Conservation (phyloP, 1,139 yeast genomes). For the Debaryomyces coudertii region DNA sequence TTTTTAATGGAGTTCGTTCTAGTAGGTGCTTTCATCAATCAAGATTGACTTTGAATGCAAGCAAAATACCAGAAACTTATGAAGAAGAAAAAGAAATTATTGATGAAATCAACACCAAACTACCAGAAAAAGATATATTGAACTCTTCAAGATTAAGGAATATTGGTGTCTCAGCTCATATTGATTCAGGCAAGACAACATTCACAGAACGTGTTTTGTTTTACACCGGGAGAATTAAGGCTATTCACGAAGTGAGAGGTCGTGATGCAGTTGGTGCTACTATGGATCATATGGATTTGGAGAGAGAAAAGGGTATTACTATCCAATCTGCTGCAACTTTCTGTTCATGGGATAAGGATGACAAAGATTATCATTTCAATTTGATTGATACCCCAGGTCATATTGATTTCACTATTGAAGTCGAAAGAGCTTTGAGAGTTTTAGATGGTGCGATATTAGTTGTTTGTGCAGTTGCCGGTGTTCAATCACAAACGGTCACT, state of each 20-base stretch:
- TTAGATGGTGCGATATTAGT: conserved; percentile 97
- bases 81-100: conserved; percentile 73
- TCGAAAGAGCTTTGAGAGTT: conserved; percentile 95
- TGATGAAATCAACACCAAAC: conserved; percentile 55
- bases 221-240: conserved; percentile 96
- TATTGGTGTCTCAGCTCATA: conserved; percentile 96
- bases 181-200: conserved; percentile 83
- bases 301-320: conserved; percentile 93
- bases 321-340: conserved; percentile 98
- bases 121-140: conserved; percentile 60
- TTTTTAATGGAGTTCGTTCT: background rate
- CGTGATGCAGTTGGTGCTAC: conserved; percentile 98
- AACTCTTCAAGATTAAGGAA: conserved; percentile 73
- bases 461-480: conserved; percentile 98
- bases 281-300: conserved; percentile 93
- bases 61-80: conserved; percentile 46
- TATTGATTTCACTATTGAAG: conserved; percentile 97
- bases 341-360: conserved; percentile 89
- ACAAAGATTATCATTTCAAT: conserved; percentile 78
- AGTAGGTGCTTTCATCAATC: conserved; percentile 17
- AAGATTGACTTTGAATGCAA: conserved; percentile 15
- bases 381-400: conserved; percentile 98
- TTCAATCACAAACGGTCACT: conserved; percentile 96
- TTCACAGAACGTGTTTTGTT: conserved; percentile 95
- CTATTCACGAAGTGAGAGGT: conserved; percentile 98